These are phyloP conservation scores for Elymus sibiricus DNA, from an alignment of 176 grass and related monocot species.

Conservation along the genomic window DNA sequence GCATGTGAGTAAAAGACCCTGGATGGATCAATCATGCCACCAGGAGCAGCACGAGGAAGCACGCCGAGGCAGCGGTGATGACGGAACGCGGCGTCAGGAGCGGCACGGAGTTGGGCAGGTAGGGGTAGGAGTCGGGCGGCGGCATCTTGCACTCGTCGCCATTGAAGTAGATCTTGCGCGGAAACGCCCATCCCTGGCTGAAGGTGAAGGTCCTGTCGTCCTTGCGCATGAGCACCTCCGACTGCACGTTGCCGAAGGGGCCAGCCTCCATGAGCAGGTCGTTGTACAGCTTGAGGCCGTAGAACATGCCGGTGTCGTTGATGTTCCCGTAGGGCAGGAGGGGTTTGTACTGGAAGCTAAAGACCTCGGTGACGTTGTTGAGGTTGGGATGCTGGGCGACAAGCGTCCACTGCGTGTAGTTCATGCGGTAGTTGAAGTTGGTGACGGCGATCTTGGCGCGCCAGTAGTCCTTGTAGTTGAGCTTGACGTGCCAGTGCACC, in stretches of 20 bases:
- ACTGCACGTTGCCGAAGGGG: slow-evolving; percentile 72
- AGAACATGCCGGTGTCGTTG: slow-evolving; percentile 94
- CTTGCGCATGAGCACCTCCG: slow-evolving; percentile 84
- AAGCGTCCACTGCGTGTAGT: slow-evolving; percentile 96
- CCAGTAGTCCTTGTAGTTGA: slow-evolving; percentile 99
- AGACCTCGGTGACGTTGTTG: slow-evolving; percentile 80
- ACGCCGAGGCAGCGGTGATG: background rate
- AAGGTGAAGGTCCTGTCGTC: slow-evolving; percentile 76
- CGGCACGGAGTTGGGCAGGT: slow-evolving; percentile 56
- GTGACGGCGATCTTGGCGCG: slow-evolving; percentile 83
- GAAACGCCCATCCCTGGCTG: slow-evolving; percentile 89
- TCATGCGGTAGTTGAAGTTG: slow-evolving; percentile 89
- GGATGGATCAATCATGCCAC: background rate
- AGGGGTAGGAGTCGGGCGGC: slow-evolving; percentile 68
- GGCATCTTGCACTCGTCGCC: slow-evolving; percentile 90
- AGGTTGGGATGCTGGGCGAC: slow-evolving; percentile 86
- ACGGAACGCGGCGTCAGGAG: background rate
- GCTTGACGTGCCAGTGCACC: slow-evolving; percentile 93
- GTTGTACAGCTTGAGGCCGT: slow-evolving; percentile 85
- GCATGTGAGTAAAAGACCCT: background rate
- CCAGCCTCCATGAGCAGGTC: slow-evolving; percentile 93
- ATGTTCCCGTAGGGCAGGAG: slow-evolving; percentile 59
- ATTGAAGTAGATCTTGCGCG: slow-evolving; percentile 91
- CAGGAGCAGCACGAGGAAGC: slow-evolving; percentile 29
- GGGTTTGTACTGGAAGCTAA: slow-evolving; percentile 90